Percentiles rank a stretch among this genome's conserved stretches.
These are phyloP conservation scores for Cryptococcus deneoformans DNA, from an alignment of 1,284 basidiomycete genomes.

Conservation along the genomic window DNA sequence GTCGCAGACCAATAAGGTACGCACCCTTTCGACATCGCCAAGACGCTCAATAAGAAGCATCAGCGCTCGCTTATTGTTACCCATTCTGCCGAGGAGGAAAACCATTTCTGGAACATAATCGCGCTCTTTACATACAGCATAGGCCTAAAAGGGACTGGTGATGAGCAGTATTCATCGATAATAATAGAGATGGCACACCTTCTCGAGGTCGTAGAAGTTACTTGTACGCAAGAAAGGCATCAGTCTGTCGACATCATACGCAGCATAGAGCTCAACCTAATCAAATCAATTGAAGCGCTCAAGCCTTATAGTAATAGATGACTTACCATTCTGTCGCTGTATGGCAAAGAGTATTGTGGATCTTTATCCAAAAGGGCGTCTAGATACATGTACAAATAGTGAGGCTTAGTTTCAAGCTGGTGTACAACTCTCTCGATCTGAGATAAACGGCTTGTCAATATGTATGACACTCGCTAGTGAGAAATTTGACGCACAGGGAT, in stretches of 20 bases:
- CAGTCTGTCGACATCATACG: constrained; percentile 72
- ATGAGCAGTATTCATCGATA: neutral
- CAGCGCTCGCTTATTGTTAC: constrained; percentile 92
- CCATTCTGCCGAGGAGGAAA: constrained; percentile 94
- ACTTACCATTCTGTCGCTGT: constrained; percentile 75
- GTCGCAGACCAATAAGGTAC: constrained; percentile 23
- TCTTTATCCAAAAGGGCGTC: constrained; percentile 89
- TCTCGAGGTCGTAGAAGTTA: constrained; percentile 87
- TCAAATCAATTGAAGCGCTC: neutral
- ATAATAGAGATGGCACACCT: constrained; percentile 51
- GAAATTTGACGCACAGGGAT: constrained; percentile 68
- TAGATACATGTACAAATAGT: constrained; percentile 89
- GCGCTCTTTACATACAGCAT: constrained; percentile 74
- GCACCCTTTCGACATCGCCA: constrained; percentile 82
- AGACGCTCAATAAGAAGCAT: constrained; percentile 93
- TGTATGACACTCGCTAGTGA: neutral
- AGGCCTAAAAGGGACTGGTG: constrained; percentile 61
- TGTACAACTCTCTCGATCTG: constrained; percentile 83
- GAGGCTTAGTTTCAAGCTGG: constrained; percentile 73
- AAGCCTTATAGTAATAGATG: neutral
- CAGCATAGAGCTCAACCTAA: constrained; percentile 85
- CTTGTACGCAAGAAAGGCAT: constrained; percentile 91
- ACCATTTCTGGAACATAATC: constrained; percentile 97
- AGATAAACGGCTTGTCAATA: neutral
- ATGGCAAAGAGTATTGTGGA: constrained; percentile 71